Evolutionary conservation across 2,329 filamentous ascomycete species (phyloP).

Genomic region (Apiospora marii): DNA sequence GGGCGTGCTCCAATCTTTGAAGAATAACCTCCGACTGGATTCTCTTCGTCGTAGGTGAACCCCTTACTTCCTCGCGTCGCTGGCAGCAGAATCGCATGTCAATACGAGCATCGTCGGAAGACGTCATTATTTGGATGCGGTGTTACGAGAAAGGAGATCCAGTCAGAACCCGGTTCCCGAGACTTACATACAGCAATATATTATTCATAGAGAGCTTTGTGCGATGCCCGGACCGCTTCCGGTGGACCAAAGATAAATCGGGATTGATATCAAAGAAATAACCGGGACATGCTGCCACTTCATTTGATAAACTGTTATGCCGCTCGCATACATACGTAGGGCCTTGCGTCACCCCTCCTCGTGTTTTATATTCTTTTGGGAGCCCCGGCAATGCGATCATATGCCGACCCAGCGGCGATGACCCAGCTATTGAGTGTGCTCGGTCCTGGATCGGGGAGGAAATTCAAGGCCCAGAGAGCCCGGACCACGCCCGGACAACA

Average conservation of each 20-base stretch:
- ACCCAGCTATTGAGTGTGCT: neutral
- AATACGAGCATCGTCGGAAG: neutral
- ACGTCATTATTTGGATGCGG: neutral
- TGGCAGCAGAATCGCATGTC: neutral
- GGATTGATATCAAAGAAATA: neutral
- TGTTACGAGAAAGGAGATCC: neutral
- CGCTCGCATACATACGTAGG: neutral
- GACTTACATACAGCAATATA: neutral
- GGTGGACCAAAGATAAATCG: neutral
- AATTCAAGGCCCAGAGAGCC: neutral
- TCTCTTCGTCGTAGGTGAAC: neutral
- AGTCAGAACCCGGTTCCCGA: neutral
- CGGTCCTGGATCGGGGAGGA: constrained; percentile 1
- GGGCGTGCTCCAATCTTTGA: neutral
- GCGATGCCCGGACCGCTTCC: neutral
- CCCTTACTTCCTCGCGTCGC: neutral
- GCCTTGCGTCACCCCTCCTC: neutral
- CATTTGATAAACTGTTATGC: neutral
- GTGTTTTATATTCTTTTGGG: neutral
- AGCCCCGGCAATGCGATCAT: neutral
- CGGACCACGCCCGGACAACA: neutral
- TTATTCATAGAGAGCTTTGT: neutral
- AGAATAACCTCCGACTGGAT: constrained; percentile 12
- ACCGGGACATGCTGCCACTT: neutral
- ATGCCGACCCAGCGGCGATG: neutral